Evolutionary conservation across 2,329 filamentous ascomycete species (phyloP), one percentile per base, ranked within the genome.

Genomic region (Amauroascus verrucosus): DNA sequence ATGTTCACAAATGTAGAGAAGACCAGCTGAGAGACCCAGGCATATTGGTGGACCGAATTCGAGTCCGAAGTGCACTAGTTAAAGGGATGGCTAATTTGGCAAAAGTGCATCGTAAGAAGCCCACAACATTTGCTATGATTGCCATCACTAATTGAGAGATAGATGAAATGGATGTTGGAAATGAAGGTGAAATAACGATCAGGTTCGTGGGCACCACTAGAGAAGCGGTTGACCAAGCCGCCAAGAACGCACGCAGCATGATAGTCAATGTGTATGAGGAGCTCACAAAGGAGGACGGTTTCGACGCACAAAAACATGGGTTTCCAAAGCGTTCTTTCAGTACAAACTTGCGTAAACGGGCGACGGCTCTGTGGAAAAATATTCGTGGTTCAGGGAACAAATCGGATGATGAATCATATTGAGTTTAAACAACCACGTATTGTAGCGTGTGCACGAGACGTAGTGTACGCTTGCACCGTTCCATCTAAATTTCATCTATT

Each of bases 91-190:
- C 40, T 11, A 13, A 28, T 9, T 9, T 53, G n/a, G 37, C 40
- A 5, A 7, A 51, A 13, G 48, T 54, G 9, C 28, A 52, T 22
- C 18, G 47, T 54, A 43, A 50, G 53, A 24, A 22, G 26, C n/a
- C 16, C 6, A 4, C 0, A 20, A 18, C 26, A 37, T 33, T 35
- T 6, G 14, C 24, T 32, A 22, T 13, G 30, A 16, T 16, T 30
- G n/a, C 32, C 24, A 41, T 9, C 8, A 26, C 48, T 56, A 46
- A 56, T 32, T n/a, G 8, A 26, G n/a, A 22, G 11, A 16, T 33
- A 56, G 55, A 46, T 14, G 51, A 54, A 11, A 43, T 56, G 16
- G 41, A 53, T 18, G 14, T 44, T 13, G 48, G 16, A 18, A 28
- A 44, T 1, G 38, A 51, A 2, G 55, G 51, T 11, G 45, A 18